A percentile compares a stretch with the other conserved stretches of the same genome.
Conservation (phyloP, 805 yeast species). For the Ogataea pilisensis region DNA sequence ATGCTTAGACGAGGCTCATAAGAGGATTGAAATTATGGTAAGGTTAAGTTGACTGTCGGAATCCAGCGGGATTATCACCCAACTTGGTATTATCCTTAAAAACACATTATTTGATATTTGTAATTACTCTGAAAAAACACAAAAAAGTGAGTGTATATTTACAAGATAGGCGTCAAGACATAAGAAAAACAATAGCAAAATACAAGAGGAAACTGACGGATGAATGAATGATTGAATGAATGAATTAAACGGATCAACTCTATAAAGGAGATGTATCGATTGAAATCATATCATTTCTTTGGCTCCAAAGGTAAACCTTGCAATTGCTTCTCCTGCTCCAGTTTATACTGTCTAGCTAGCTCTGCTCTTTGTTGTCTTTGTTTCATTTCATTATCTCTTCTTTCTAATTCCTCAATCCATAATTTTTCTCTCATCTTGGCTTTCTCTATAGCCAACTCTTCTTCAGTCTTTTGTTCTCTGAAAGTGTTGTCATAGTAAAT, state of each 20-base stretch:
- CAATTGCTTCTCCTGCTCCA: slow-evolving; percentile 26
- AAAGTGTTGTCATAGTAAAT: slow-evolving; percentile 54
- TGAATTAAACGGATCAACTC: no score
- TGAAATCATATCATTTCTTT: neutral
- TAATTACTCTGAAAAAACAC: no score
- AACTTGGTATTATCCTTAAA: no score
- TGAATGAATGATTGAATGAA: no score
- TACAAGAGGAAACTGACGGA: neutral
- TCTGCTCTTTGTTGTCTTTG: slow-evolving; percentile 67
- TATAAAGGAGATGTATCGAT: neutral
- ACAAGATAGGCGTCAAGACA: no score
- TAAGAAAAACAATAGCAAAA: neutral
- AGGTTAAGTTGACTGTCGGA: no score
- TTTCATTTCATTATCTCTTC: slow-evolving; percentile 73
- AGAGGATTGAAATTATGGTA: no score
- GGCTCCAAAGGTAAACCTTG: slow-evolving; percentile 1
- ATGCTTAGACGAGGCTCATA: no score
- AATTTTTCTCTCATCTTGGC: slow-evolving; percentile 79
- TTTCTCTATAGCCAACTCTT: slow-evolving; percentile 66
- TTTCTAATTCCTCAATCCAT: slow-evolving; percentile 88
- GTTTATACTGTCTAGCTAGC: slow-evolving; percentile 40
- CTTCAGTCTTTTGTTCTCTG: slow-evolving; percentile 45
- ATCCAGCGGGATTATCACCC: no score
- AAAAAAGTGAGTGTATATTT: no score
- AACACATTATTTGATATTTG: no score